Evolutionary conservation across 805 yeast genomes (phyloP), one percentile per base, ranked within the genome.

Genomic region (Torulaspora microellipsoides): DNA sequence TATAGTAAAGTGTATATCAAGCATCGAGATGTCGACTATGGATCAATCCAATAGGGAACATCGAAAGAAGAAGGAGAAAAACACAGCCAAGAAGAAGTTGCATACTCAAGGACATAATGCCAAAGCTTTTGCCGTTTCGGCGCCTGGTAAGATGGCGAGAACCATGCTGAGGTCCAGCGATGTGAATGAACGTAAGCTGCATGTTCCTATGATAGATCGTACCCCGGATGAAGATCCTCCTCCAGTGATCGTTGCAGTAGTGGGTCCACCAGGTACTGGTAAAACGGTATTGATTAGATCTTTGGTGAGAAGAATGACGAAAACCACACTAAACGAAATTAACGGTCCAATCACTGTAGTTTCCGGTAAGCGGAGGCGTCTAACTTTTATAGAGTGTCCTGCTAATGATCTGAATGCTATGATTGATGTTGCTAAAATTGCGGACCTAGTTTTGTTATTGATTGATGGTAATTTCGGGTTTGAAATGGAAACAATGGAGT

Each of bases 401-500:
- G 78, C 83, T 10, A 91, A 90, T 56, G 99, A 93, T 64, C 68
- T 93, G 60, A 90, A 88, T 64, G 83, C 96, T 7, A 93, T 95
- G 98, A 80, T 90, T 34, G 99, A 93, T 68, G 80, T 93, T 31
- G 96, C 98, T 23, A 93, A 93, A 59, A 81, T 90, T 45, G 96
- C 98, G 0, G 99, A 93, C 66, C 72, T 93, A 49, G 95, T 95
- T 8, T 72, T 93, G 38, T 64, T 93, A 48, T 69, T 93, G 75
- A 80, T 93, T 47, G 99, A 93, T 70, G 98, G 99, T 46, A 93
- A 93, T 64, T 93, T 88, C 63, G 99, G 99, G 7, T 80, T 93
- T 47, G 99, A 93, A 71, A 93, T 93, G 99, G 99, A 93, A 67
- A 93, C 99, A 8, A 95, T 93, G 98, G 99, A 93, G 67, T 93